Evolutionary conservation across 345 rosid species (phyloP).

Genomic region (Combretum micranthum): DNA sequence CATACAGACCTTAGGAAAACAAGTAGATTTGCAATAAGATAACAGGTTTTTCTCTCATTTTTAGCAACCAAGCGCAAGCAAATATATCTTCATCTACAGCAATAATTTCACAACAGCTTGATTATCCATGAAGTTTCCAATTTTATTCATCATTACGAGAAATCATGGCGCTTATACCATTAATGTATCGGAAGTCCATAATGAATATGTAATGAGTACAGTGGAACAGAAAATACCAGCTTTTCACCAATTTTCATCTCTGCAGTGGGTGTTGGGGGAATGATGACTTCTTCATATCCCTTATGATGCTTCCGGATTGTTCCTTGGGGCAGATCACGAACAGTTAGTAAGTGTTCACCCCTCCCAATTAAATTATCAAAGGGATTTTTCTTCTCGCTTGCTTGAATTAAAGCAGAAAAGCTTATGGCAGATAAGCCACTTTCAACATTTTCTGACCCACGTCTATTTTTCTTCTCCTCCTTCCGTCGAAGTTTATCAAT

Average conservation of each 20-base stretch:
- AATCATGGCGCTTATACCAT: not conserved
- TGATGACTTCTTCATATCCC: constrained; percentile 91
- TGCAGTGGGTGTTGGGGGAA: constrained; percentile 89
- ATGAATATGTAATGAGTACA: not conserved
- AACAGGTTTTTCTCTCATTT: too few species aligned
- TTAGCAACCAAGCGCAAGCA: too few species aligned
- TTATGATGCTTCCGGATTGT: constrained; percentile 72
- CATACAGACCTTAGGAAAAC: too few species aligned
- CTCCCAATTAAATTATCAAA: constrained; percentile 67
- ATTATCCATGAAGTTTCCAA: too few species aligned
- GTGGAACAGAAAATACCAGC: constrained; percentile 53
- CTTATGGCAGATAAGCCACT: constrained; percentile 51
- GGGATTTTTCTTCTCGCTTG: constrained; percentile 68
- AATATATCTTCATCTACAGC: too few species aligned
- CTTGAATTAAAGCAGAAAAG: constrained; percentile 86
- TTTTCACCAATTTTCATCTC: constrained; percentile 87
- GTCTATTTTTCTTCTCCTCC: constrained; percentile 84
- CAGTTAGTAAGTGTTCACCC: constrained; percentile 49
- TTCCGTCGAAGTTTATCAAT: constrained; percentile 94
- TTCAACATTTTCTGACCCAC: constrained; percentile 67
- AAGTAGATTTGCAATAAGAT: too few species aligned
- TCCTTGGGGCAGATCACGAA: constrained; percentile 90
- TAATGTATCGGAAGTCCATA: not conserved
- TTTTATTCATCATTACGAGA: too few species aligned
- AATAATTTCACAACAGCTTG: too few species aligned